Evolutionary conservation across 2,329 filamentous ascomycete species (phyloP), one percentile per base, ranked within the genome.

Genomic region (Beauveria pseudobassiana): DNA sequence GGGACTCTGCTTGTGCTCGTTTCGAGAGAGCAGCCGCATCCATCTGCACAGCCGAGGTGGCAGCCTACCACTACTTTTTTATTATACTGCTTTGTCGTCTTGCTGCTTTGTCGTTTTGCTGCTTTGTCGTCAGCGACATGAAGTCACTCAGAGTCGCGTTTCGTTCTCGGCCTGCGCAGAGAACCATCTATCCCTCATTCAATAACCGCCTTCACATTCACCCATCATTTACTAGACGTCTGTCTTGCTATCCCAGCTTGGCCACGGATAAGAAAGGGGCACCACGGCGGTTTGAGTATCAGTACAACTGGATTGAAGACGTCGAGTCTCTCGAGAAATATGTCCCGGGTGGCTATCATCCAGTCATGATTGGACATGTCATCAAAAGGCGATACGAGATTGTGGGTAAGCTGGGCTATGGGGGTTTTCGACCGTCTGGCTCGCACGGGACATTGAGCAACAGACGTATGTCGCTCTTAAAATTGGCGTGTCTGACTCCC

Each of bases 351-450:
- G 56, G 56, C 45, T 59, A 59, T 24, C 56, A 59, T 28, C 56
- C 56, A 30, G 34, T 51, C 26, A 50, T 59, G 46, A 43, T 59
- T 1, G 56, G 46, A 24, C 20, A 59, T 20, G 26, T 51, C 18
- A 24, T 59, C 26, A 42, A 54, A 56, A 67, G 66, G 10, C 70
- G 72, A 16, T 78, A 77, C 64, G 67, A 69, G 30, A 64, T 77
- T 22, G 63, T 74, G 40, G 70, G 73, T 34, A 77, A 77, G 64
- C 63, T 77, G 54, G 75, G 75, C 51, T 75, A 68, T 64, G 74
- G 76, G 69, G 70, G 2, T 75, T 68, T 64, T 74, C 72, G 3
- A 78, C 75, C 1, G 71, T 77, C 53, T 78, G 75, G 75, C 72
- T 78, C 34, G 75, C 72, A 20, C 67, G 68, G 40, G 75, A 78